phyloP scores from a whole-genome alignment of 2,329 filamentous ascomycete species.

The Nemania serpens region DNA sequence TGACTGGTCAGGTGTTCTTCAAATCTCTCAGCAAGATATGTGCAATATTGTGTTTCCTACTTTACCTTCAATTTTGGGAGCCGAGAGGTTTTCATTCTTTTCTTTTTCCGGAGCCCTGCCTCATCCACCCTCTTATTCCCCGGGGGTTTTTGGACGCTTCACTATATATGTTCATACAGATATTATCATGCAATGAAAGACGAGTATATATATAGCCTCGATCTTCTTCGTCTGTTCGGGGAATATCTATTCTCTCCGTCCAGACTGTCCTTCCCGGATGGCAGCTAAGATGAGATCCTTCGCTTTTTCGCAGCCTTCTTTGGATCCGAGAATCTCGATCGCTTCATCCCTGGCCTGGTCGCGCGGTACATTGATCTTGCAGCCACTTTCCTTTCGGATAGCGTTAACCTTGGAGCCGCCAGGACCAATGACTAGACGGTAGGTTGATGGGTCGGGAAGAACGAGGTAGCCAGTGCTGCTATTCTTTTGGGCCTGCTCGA shows the following conservation, averaged over 20 bases:
- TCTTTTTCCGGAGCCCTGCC: conserved; percentile 10
- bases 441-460: conserved; percentile 85
- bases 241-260: conserved; percentile 39
- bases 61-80: conserved; percentile 9
- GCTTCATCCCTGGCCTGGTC: conserved; percentile 77
- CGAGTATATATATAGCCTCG: not conserved
- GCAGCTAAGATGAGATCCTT: conserved; percentile 87
- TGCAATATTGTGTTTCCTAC: conserved; percentile 4
- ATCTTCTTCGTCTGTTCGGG: not conserved
- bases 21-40: not conserved
- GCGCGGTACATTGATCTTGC: conserved; percentile 90
- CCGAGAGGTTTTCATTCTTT: conserved; percentile 13
- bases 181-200: conserved; percentile 6
- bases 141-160: not conserved
- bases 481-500: conserved; percentile 72
- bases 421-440: conserved; percentile 87
- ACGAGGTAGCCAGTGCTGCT: conserved; percentile 83
- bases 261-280: conserved; percentile 63
- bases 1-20: conserved; percentile 1
- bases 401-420: conserved; percentile 90
- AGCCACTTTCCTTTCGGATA: conserved; percentile 90
- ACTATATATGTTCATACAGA: conserved; percentile 19
- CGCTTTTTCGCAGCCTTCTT: conserved; percentile 82
- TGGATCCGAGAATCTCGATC: conserved; percentile 84
- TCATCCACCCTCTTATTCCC: not conserved